These are phyloP conservation scores for Saxispiralis lemnorum DNA, from an alignment of 495 filamentous ascomycete genomes.

Conservation along the genomic window DNA sequence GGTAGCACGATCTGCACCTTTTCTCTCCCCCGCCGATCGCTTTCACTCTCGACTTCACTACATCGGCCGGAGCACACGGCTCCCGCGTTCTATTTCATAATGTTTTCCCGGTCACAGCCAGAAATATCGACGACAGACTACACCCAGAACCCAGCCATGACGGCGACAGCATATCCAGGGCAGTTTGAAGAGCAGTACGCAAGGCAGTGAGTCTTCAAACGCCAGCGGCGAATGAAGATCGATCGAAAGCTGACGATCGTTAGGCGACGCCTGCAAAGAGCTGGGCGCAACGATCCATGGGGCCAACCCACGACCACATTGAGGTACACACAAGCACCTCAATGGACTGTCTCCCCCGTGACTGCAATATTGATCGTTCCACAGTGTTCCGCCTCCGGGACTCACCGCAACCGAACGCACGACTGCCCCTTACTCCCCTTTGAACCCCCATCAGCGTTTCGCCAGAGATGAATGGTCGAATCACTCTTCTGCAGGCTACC, in stretches of 20 bases:
- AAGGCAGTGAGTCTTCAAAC: slow-evolving; percentile 8
- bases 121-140: background rate
- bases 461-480: background rate
- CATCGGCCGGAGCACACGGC: too few relatives aligned
- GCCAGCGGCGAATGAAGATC: background rate
- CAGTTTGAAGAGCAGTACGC: slow-evolving; percentile 10
- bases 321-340: slow-evolving; percentile 3
- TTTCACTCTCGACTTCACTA: too few relatives aligned
- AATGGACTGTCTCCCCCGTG: too few relatives aligned
- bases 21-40: too few relatives aligned
- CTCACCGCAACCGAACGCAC: background rate
- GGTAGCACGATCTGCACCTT: too few relatives aligned
- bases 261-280: slow-evolving; percentile 8
- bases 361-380: background rate
- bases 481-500: background rate
- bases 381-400: background rate
- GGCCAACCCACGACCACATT: background rate
- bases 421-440: background rate
- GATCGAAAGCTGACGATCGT: background rate
- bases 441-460: background rate
- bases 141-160: background rate
- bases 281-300: slow-evolving; percentile 6
- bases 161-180: background rate
- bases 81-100: background rate
- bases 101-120: background rate